These are phyloP conservation scores for Pyrenophora graminea DNA, from an alignment of 2,329 filamentous ascomycete species.

Conservation along the genomic window DNA sequence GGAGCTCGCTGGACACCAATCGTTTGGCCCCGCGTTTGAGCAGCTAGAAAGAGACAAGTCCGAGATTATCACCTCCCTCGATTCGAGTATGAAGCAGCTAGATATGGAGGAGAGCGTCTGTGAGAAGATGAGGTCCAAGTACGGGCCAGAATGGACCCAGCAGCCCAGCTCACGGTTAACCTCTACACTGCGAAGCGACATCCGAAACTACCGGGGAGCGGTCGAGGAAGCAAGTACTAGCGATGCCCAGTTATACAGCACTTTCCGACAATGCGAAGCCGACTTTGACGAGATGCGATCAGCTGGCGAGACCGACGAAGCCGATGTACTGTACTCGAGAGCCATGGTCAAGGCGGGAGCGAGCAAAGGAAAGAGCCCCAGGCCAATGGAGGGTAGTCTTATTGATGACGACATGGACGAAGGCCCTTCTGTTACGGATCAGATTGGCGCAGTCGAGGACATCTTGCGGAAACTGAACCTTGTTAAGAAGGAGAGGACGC, in stretches of 20 bases:
- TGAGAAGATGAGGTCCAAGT: slow-evolving; percentile 99
- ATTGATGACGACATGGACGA: slow-evolving; percentile 92
- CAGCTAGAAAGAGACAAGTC: slow-evolving; percentile 77
- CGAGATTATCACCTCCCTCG: slow-evolving; percentile 71
- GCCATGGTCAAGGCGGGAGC: slow-evolving; percentile 79
- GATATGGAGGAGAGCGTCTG: slow-evolving; percentile 98
- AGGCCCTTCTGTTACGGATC: slow-evolving; percentile 79
- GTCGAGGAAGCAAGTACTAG: slow-evolving; percentile 87
- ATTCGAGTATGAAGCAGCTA: slow-evolving; percentile 81
- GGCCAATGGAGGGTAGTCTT: slow-evolving; percentile 74
- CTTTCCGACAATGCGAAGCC: slow-evolving; percentile 80
- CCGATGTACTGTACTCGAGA: slow-evolving; percentile 85
- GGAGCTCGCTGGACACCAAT: slow-evolving; percentile 83
- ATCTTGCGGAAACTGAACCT: slow-evolving; percentile 88
- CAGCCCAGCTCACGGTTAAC: slow-evolving; percentile 92
- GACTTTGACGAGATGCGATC: slow-evolving; percentile 96
- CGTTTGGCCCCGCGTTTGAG: slow-evolving; percentile 79
- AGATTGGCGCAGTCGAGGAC: slow-evolving; percentile 87
- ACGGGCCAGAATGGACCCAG: slow-evolving; percentile 93
- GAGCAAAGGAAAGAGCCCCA: slow-evolving; percentile 61
- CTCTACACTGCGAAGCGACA: slow-evolving; percentile 81
- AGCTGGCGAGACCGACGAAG: slow-evolving; percentile 83
- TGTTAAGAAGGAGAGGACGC: slow-evolving; percentile 86
- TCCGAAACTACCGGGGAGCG: slow-evolving; percentile 84
- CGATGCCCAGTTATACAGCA: slow-evolving; percentile 80